A percentile compares a stretch with the other conserved stretches of the same genome.
Conservation (phyloP, 345 rosid genomes). For the Populus pruinosa region DNA sequence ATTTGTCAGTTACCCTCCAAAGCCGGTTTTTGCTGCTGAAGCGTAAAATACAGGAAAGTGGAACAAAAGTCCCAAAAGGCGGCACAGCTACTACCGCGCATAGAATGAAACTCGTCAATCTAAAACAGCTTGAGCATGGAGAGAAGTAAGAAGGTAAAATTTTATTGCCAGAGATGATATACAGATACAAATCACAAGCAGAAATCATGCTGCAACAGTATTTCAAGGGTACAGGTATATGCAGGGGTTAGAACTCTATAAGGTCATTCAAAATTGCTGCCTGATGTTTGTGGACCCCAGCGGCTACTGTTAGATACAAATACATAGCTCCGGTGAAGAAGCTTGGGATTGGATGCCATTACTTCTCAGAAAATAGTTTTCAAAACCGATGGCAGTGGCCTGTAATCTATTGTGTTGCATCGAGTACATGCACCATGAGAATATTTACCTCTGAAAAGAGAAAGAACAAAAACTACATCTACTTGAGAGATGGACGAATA, state of each 20-base stretch:
- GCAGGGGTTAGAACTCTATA: slow-evolving; percentile 22
- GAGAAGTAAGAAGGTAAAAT: background rate
- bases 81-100: background rate
- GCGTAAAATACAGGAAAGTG: background rate
- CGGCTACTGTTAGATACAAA: slow-evolving; percentile 29
- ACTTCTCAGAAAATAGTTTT: background rate
- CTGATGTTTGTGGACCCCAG: slow-evolving; percentile 11
- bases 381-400: background rate
- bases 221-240: background rate
- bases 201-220: background rate
- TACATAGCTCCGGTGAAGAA: slow-evolving; percentile 8
- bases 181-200: slow-evolving; percentile 19
- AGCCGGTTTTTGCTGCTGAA: background rate
- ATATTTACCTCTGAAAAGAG: background rate
- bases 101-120: background rate
- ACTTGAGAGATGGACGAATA: background rate
- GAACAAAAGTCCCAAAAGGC: background rate
- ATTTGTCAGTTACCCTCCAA: too few species aligned
- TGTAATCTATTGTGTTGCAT: background rate
- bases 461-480: background rate
- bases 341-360: slow-evolving; percentile 25
- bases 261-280: slow-evolving; percentile 50
- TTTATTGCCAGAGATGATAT: slow-evolving; percentile 22
- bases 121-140: background rate
- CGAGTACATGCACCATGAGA: slow-evolving; percentile 1